Conservation (phyloP, 495 filamentous ascomycete genomes). For the Sabuloglossum arenarium region DNA sequence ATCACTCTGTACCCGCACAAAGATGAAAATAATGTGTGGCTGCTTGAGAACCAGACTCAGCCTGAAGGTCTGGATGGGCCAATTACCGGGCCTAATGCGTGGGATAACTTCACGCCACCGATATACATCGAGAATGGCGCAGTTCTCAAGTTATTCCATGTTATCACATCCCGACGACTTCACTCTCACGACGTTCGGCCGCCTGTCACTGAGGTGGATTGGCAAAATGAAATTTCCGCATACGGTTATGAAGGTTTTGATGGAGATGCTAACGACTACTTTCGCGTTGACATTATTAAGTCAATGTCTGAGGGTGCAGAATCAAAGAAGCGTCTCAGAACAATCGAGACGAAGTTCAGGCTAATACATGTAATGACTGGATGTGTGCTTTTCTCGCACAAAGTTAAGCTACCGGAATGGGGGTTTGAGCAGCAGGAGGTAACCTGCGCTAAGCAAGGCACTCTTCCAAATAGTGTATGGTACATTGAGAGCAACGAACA, state of each 20-base stretch:
- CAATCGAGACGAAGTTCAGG: constrained; percentile 91
- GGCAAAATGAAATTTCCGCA: constrained; percentile 95
- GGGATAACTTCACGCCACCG: constrained; percentile 49
- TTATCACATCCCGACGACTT: constrained; percentile 62
- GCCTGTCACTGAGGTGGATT: constrained; percentile 91
- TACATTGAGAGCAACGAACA: constrained; percentile 84
- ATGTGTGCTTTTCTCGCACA: constrained; percentile 92
- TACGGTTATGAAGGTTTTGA: constrained; percentile 96
- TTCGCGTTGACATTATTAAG: constrained; percentile 87
- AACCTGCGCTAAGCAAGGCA: constrained; percentile 83
- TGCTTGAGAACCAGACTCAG: constrained; percentile 89
- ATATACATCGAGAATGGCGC: constrained; percentile 60
- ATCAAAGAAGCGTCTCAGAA: constrained; percentile 70
- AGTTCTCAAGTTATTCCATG: constrained; percentile 63
- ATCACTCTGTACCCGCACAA: constrained; percentile 97
- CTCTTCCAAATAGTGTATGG: constrained; percentile 90
- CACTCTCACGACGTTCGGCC: constrained; percentile 96
- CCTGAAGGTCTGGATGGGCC: constrained; percentile 58
- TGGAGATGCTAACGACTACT: constrained; percentile 90
- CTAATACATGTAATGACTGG: constrained; percentile 93
- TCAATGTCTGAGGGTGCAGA: constrained; percentile 60
- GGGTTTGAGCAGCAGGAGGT: constrained; percentile 95
- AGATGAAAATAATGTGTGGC: constrained; percentile 91
- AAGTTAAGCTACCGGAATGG: constrained; percentile 96
- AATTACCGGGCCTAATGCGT: constrained; percentile 60